These are phyloP conservation scores for Leccinum aurantiacum DNA, from an alignment of 768 basidiomycete genomes.

Conservation along the genomic window DNA sequence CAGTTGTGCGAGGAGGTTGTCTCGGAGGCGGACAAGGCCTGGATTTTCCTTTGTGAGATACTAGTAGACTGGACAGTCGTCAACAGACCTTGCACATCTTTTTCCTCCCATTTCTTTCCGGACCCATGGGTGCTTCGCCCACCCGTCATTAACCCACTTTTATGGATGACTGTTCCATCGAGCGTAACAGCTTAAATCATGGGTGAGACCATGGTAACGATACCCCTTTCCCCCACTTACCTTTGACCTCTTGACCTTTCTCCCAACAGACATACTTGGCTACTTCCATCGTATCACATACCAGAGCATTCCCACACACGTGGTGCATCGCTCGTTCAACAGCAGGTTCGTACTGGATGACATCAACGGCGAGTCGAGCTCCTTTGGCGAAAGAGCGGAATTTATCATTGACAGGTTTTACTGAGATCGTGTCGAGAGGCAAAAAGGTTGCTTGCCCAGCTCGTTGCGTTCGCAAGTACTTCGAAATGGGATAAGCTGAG, in stretches of 20 bases:
- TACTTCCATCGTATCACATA: slow-evolving; percentile 95
- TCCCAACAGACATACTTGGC: slow-evolving; percentile 91
- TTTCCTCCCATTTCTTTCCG: slow-evolving; percentile 93
- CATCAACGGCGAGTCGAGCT: slow-evolving; percentile 81
- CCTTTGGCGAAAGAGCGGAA: slow-evolving; percentile 90
- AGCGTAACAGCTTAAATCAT: slow-evolving; percentile 78
- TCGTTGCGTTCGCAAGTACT: slow-evolving; percentile 95
- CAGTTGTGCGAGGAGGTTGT: slow-evolving; percentile 69
- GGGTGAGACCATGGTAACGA: not conserved
- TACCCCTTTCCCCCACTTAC: slow-evolving; percentile 58
- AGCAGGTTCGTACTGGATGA: slow-evolving; percentile 77
- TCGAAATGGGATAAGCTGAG: slow-evolving; percentile 4
- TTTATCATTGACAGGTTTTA: slow-evolving; percentile 92
- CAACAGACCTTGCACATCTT: slow-evolving; percentile 78
- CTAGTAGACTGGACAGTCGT: slow-evolving; percentile 24
- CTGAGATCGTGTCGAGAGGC: slow-evolving; percentile 96
- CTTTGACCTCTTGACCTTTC: slow-evolving; percentile 95
- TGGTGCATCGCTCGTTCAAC: slow-evolving; percentile 96
- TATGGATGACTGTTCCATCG: slow-evolving; percentile 96
- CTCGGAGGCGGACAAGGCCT: slow-evolving; percentile 61
- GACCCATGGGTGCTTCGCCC: slow-evolving; percentile 75
- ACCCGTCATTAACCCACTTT: slow-evolving; percentile 96
- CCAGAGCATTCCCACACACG: slow-evolving; percentile 91
- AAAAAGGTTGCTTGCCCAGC: slow-evolving; percentile 97
- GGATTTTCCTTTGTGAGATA: slow-evolving; percentile 1